Percentiles rank a stretch among this genome's conserved stretches.
These are phyloP conservation scores for Phytophthora kernoviae DNA, from an alignment of 352 stramenopile genomes.

Conservation along the genomic window DNA sequence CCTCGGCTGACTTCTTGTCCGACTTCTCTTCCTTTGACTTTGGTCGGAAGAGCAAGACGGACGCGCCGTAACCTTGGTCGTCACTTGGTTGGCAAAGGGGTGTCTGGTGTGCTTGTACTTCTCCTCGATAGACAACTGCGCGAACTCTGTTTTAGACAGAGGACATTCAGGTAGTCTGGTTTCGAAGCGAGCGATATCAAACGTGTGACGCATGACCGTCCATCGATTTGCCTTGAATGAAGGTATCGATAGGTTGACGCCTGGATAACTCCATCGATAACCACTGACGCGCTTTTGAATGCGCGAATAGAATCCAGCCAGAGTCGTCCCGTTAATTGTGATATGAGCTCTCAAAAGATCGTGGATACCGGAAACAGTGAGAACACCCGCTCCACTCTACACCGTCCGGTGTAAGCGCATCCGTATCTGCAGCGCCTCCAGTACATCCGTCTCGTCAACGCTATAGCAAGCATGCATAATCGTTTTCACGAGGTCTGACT, in stretches of 20 bases:
- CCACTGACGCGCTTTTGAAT: constrained; percentile 2
- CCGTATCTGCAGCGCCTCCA: constrained; percentile 9
- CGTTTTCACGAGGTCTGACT: neutral
- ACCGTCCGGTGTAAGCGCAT: constrained; percentile 5
- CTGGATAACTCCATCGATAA: neutral
- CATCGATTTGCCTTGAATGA: constrained; percentile 6
- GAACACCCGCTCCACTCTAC: constrained; percentile 12
- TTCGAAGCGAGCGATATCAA: constrained; percentile 18
- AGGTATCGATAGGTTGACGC: neutral
- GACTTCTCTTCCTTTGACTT: constrained; percentile 11
- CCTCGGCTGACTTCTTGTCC: neutral
- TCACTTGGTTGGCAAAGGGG: constrained; percentile 24
- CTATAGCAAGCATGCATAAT: constrained; percentile 9
- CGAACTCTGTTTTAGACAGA: constrained; percentile 13
- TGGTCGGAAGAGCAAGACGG: constrained; percentile 14
- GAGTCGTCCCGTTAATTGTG: constrained; percentile 15
- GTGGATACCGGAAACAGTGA: constrained; percentile 20
- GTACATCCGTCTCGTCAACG: constrained; percentile 1
- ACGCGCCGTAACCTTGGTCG: constrained; percentile 21
- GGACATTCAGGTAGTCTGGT: constrained; percentile 4
- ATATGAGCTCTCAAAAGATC: constrained; percentile 10
- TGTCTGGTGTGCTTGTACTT: constrained; percentile 23
- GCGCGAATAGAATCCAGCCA: constrained; percentile 12
- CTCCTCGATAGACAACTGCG: neutral
- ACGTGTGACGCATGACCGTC: constrained; percentile 15